These are phyloP conservation scores for Phytophthora citricola DNA, from an alignment of 352 stramenopile species.

Conservation along the genomic window DNA sequence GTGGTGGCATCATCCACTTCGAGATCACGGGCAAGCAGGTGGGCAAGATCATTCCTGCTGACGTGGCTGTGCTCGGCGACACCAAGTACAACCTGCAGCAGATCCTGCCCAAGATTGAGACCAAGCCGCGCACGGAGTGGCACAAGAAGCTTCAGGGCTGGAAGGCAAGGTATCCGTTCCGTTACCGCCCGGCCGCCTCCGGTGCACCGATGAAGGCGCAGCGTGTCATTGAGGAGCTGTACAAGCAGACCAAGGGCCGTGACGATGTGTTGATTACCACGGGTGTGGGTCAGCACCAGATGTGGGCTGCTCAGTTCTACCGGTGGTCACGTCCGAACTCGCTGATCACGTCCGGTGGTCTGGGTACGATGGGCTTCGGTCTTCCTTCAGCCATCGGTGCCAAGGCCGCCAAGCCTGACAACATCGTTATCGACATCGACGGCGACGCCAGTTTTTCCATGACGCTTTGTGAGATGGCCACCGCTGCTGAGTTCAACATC, in stretches of 20 bases:
- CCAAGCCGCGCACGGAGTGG: conserved; percentile 90
- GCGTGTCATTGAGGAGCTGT: conserved; percentile 94
- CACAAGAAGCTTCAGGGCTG: conserved; percentile 91
- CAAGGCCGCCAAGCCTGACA: conserved; percentile 92
- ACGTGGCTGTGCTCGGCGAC: conserved; percentile 76
- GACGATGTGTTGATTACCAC: conserved; percentile 95
- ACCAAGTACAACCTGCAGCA: conserved; percentile 94
- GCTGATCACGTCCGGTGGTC: conserved; percentile 93
- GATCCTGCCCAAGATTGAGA: conserved; percentile 83
- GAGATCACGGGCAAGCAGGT: conserved; percentile 93
- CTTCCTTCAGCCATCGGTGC: conserved; percentile 94
- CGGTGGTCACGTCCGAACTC: conserved; percentile 95
- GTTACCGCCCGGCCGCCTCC: conserved; percentile 79
- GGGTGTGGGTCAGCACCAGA: conserved; percentile 97
- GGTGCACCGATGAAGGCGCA: conserved; percentile 93
- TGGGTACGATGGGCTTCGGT: conserved; percentile 96
- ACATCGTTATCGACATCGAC: conserved; percentile 92
- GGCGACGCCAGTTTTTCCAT: conserved; percentile 97
- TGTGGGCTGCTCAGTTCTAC: conserved; percentile 97
- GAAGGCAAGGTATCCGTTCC: conserved; percentile 94
- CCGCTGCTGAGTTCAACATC: conserved; percentile 93
- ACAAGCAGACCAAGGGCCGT: conserved; percentile 92
- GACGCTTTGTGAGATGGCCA: conserved; percentile 97
- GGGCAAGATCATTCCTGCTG: conserved; percentile 87
- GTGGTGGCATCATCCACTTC: conserved; percentile 96